Base-by-base conservation (phyloP, 805 yeast genomes). In the Hanseniaspora nectarophila region DNA sequence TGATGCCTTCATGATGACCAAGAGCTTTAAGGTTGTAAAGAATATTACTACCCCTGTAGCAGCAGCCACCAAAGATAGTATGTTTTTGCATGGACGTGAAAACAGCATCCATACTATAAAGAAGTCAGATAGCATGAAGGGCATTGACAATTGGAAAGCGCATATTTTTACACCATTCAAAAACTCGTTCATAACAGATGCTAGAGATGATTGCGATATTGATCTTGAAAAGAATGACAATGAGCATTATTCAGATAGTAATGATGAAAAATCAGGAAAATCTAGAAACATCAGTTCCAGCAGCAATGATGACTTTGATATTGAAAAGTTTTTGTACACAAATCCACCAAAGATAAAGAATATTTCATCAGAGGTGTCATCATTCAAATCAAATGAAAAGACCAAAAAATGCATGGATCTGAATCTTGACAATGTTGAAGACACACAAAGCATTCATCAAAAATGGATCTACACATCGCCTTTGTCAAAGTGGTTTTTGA, bases 401-500 rank as follows among this genome's bases (percentile, higher is more conserved):
- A 7, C 29, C 12, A 21, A 42, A 21, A 42, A 42, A 2, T 21
- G 21, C 15, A 15, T 5, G 2, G 28, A 37, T 13, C 12, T 37
- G 3, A 21, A 37, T 13, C 10, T 37, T 7, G 40, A 28, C n/a
- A 21, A 9, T 21, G 18, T 33, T 13, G 29, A 15, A 12, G 29
- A 29, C 13, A 42, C 45, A 26, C 34, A 28, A 8, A 42, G 45
- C n/a, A 16, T 42, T 10, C 45, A 42, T 29, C 24, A 42, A 26
- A 49, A 32, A 45, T 65, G 68, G 68, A 58, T 54, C 29, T 65
- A 64, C 52, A 59, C 59, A n/a, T 65, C 69, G 1, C 69, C 69
- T 4, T 53, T 65, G 12, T 63, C 67, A 9, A 58, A 60, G 49
- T 64, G 68, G 68, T 64, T 65, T 53, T 51, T 63, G 21, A 57